phyloP scores from a whole-genome alignment of 2,329 filamentous ascomycete species.

The Parastagonospora avenae region DNA sequence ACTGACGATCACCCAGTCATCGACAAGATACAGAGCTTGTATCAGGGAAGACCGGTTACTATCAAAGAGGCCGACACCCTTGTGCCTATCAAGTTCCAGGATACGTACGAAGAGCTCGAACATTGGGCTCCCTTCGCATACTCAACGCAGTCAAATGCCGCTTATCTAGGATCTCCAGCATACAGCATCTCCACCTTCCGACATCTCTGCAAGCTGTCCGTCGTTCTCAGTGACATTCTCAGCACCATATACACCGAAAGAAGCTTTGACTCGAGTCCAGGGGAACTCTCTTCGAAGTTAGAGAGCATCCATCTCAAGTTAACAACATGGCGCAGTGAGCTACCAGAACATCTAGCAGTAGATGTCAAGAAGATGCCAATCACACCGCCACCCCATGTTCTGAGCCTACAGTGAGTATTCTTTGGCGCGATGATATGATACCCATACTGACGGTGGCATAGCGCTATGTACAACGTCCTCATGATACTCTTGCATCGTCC shows the following conservation, averaged over 20 bases:
- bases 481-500: constrained; percentile 61
- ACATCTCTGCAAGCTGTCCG: constrained; percentile 51
- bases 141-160: constrained; percentile 26
- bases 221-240: constrained; percentile 52
- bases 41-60: constrained; percentile 58
- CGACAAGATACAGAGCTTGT: constrained; percentile 62
- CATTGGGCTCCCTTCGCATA: constrained; percentile 56
- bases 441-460: constrained; percentile 6
- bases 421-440: background rate
- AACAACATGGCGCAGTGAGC: constrained; percentile 47
- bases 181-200: constrained; percentile 54
- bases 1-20: constrained; percentile 26
- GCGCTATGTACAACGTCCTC: constrained; percentile 57
- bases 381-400: constrained; percentile 45
- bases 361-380: constrained; percentile 34
- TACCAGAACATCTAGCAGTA: constrained; percentile 53
- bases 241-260: constrained; percentile 49
- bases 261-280: constrained; percentile 34
- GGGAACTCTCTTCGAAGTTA: constrained; percentile 46
- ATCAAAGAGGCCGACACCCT: constrained; percentile 54
- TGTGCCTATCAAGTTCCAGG: constrained; percentile 56
- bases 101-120: constrained; percentile 60
- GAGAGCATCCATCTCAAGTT: constrained; percentile 50
- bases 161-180: constrained; percentile 44
- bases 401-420: constrained; percentile 30